Conservation (phyloP, 805 yeast genomes). For the Wickerhamiella shivajii region DNA sequence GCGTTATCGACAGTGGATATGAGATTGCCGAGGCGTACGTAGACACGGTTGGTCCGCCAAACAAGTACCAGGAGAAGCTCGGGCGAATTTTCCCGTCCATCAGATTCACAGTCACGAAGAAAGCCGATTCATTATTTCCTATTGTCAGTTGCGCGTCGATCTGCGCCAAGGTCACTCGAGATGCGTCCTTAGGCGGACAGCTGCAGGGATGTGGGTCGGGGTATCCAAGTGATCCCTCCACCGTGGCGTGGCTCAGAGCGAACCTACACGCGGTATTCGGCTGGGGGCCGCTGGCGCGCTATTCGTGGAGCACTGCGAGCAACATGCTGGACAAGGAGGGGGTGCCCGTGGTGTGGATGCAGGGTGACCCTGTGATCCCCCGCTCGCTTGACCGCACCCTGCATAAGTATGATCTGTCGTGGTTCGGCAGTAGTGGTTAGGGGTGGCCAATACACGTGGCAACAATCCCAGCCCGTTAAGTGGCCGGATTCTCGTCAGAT, state of each 20-base stretch:
- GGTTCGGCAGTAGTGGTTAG: too few species aligned
- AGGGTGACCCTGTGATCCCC: constrained; percentile 19
- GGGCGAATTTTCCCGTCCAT: constrained; percentile 51
- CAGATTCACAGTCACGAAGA: constrained; percentile 72
- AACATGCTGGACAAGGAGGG: constrained; percentile 46
- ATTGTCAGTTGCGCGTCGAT: constrained; percentile 90
- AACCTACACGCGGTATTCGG: constrained; percentile 66
- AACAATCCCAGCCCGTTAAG: too few species aligned
- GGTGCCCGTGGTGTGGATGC: constrained; percentile 50
- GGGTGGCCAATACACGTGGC: too few species aligned
- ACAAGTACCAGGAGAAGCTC: constrained; percentile 62
- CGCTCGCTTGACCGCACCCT: constrained; percentile 1
- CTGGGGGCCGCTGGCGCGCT: constrained; percentile 66
- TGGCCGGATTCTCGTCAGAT: too few species aligned
- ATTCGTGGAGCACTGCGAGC: constrained; percentile 88
- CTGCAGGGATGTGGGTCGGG: constrained; percentile 64
- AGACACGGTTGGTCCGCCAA: constrained; percentile 97
- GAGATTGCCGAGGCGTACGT: constrained; percentile 61
- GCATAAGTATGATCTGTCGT: background rate
- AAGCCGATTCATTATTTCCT: constrained; percentile 87
- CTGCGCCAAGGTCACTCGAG: constrained; percentile 94
- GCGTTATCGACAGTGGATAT: constrained; percentile 46
- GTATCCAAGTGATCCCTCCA: constrained; percentile 85
- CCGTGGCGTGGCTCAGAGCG: constrained; percentile 56
- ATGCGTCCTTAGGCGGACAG: constrained; percentile 34